A percentile compares a stretch with the other conserved stretches of the same genome.
phyloP scores from a whole-genome alignment of 2,329 filamentous ascomycete species.

The Penicillium thymicola region DNA sequence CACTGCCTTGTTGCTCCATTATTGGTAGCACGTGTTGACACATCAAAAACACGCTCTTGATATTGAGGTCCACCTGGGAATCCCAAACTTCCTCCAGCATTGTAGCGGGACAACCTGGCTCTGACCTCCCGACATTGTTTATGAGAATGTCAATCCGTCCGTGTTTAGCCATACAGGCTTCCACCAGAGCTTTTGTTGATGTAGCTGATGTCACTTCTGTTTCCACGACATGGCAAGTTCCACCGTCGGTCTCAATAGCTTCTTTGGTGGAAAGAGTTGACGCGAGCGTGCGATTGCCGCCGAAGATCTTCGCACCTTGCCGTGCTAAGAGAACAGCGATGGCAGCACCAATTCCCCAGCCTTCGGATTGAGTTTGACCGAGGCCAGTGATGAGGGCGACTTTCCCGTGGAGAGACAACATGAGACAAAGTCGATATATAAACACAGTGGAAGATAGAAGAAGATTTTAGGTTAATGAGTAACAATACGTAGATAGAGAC shows the following conservation, averaged over 20 bases:
- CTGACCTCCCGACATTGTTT: constrained; percentile 59
- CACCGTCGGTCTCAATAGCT: constrained; percentile 35
- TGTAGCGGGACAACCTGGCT: constrained; percentile 50
- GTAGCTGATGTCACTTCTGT: constrained; percentile 53
- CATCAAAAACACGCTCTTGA: constrained; percentile 55
- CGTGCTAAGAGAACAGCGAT: constrained; percentile 47
- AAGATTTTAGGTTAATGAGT: too few relatives aligned
- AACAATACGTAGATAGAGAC: background rate
- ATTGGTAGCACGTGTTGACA: constrained; percentile 40
- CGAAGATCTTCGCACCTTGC: too few relatives aligned
- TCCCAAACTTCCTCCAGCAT: constrained; percentile 54
- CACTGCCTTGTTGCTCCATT: constrained; percentile 25
- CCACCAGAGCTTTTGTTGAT: constrained; percentile 52
- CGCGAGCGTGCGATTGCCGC: too few relatives aligned
- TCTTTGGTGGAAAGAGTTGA: constrained; percentile 22
- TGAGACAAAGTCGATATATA: background rate
- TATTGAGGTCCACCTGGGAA: constrained; percentile 52
- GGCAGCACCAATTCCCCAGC: constrained; percentile 53
- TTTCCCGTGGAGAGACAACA: constrained; percentile 14
- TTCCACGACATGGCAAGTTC: constrained; percentile 42
- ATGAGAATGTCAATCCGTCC: constrained; percentile 59
- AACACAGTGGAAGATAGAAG: background rate
- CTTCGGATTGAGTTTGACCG: constrained; percentile 38
- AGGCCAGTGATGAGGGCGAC: constrained; percentile 27
- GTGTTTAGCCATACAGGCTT: constrained; percentile 51